Conservation (phyloP, 106 monocot genomes). For the Apostasia shenzhenica region DNA sequence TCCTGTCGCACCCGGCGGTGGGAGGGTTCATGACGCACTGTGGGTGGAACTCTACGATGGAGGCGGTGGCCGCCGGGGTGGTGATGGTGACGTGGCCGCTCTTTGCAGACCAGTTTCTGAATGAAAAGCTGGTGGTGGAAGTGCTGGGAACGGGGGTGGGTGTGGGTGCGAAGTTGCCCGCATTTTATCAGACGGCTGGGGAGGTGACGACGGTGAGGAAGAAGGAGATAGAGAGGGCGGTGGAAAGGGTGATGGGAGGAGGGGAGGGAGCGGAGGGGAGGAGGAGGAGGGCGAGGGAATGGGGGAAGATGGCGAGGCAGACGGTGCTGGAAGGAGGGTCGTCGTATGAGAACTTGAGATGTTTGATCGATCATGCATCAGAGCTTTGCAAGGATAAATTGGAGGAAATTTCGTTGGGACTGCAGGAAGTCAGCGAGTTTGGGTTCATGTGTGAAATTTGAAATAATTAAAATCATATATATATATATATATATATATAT, state of each 20-base stretch:
- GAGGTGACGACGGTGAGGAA: constrained; percentile 8
- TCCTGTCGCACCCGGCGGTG: constrained; percentile 36
- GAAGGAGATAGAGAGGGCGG: constrained; percentile 24
- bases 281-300: constrained; percentile 26
- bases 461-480: neutral
- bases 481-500: too few relatives aligned
- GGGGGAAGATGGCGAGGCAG: constrained; percentile 24
- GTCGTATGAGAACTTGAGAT: constrained; percentile 20
- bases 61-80: constrained; percentile 35
- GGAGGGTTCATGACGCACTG: constrained; percentile 62
- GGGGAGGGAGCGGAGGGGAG: constrained; percentile 33
- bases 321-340: constrained; percentile 42
- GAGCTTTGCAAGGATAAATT: neutral
- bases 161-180: constrained; percentile 16
- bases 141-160: constrained; percentile 24
- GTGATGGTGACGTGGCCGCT: constrained; percentile 41
- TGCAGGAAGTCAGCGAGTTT: neutral
- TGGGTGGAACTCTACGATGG: constrained; percentile 66
- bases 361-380: constrained; percentile 14
- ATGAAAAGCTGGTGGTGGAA: constrained; percentile 40
- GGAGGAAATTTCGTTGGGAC: neutral
- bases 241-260: constrained; percentile 28
- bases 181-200: neutral
- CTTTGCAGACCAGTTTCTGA: constrained; percentile 45
- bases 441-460: neutral